Conservation (phyloP, 179 eudicot species). For the Pouteria campechiana region DNA sequence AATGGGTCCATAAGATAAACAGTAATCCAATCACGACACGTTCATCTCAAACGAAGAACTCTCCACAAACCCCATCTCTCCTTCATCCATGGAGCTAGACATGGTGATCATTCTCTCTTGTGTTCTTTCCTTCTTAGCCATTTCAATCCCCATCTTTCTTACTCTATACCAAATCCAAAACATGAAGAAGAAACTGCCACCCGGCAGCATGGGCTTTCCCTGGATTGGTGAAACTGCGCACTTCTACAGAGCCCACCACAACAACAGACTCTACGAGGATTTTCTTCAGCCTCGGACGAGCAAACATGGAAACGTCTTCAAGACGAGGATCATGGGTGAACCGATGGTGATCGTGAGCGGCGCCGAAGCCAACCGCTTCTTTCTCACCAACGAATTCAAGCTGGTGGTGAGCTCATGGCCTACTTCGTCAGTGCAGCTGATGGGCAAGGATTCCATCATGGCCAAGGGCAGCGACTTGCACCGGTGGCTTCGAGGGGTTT, state of each 20-base stretch:
- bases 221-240: constrained; percentile 70
- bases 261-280: constrained; percentile 43
- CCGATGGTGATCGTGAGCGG: constrained; percentile 63
- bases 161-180: background rate
- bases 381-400: constrained; percentile 71
- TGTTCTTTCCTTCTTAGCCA: background rate
- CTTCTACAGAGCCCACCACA: constrained; percentile 43
- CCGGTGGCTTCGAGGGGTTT: constrained; percentile 37
- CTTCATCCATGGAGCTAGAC: constrained; percentile 5
- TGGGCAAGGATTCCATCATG: constrained; percentile 71
- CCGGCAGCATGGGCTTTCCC: constrained; percentile 60
- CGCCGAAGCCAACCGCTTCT: constrained; percentile 51
- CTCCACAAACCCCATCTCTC: too few relatives aligned
- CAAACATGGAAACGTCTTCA: constrained; percentile 51
- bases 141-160: background rate
- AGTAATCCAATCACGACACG: too few relatives aligned
- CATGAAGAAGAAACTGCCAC: constrained; percentile 30
- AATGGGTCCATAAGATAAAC: too few relatives aligned
- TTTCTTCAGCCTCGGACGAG: constrained; percentile 44
- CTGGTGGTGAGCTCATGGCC: constrained; percentile 90
- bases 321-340: constrained; percentile 63
- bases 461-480: constrained; percentile 57
- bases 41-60: too few relatives aligned
- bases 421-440: constrained; percentile 53
- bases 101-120: background rate